Base-by-base conservation (phyloP, 225 moss, liverwort and hornwort genomes). In the Sphagnum contortum region DNA sequence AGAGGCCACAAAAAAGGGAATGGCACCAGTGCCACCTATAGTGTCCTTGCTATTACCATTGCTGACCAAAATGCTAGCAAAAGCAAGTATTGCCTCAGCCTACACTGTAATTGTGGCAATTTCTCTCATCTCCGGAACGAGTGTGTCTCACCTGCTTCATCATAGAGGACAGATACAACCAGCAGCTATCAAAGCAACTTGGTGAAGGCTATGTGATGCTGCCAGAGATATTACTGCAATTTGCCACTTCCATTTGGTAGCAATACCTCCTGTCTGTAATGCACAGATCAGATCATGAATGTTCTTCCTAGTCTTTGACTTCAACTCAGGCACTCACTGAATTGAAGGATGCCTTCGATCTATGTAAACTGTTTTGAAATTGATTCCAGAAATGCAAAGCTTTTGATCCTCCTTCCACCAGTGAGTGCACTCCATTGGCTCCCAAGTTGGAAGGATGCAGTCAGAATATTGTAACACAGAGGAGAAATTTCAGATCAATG, bases 71-170 rank as follows among this genome's bases (percentile, higher is more conserved):
- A 91, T 82, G 71, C 86, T 88, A 57, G 81, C 86, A 64, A 91
- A 64, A 12, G 91, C 91, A 68, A 91, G 79, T 48, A 86, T 83
- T 29, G 78, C 91, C 72, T 91, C 91, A 52, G 83, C 91, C 53
- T 83, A 75, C 9, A 91, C 73, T 50, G 80, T 91, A 45, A 91
- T 88, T 59, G 83, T 88, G 57, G 91, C 86, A 9, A 86, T 91
- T 45, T 81, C 70, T 75, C 63, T 72, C 55, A 88, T 76, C 72
- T 91, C 86, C 0, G n/a, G 48, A 57, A 88, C 88, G 88, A 91
- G 63, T 91, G 79, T 8, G 67, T 50, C 64, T 91, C 91, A 69
- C 81, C n/a, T 12, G 91, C 83, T 62, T 58, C 51, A 70, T 91
- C 80, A 73, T 11, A 88, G 64, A 47, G 86, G 86, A 47, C 65